These are phyloP conservation scores for Trifolium repens DNA, from an alignment of 306 rosid species.

Conservation along the genomic window DNA sequence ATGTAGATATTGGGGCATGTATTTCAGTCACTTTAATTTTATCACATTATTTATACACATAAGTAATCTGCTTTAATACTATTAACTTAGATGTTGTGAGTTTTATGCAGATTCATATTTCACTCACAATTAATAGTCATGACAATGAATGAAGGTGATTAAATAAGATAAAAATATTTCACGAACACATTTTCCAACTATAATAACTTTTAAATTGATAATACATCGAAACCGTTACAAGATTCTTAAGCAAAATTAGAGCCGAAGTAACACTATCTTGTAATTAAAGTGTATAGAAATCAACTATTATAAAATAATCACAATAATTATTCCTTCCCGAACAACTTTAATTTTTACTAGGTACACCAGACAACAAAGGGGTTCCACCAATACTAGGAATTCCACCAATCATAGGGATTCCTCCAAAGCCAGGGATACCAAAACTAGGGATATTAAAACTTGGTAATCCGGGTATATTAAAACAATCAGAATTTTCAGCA, in stretches of 20 bases:
- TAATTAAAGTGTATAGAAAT: not conserved
- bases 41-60: too few species aligned
- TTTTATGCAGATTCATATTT: too few species aligned
- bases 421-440: not conserved
- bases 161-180: not conserved
- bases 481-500: not conserved
- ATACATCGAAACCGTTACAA: not conserved
- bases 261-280: not conserved
- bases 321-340: not conserved
- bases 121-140: too few species aligned
- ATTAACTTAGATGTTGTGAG: too few species aligned
- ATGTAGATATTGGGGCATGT: too few species aligned
- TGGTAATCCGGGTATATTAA: not conserved
- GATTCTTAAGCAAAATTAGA: not conserved
- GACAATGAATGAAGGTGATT: not conserved
- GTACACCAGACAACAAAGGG: not conserved
- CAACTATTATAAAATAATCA: not conserved
- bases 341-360: not conserved
- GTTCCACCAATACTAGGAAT: not conserved
- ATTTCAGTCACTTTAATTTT: too few species aligned
- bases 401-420: not conserved
- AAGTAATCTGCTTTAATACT: too few species aligned
- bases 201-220: not conserved
- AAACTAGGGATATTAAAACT: not conserved
- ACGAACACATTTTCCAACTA: not conserved